Evolutionary conservation across 2,329 filamentous ascomycete species (phyloP).

Genomic region (Sporothrix protearum): DNA sequence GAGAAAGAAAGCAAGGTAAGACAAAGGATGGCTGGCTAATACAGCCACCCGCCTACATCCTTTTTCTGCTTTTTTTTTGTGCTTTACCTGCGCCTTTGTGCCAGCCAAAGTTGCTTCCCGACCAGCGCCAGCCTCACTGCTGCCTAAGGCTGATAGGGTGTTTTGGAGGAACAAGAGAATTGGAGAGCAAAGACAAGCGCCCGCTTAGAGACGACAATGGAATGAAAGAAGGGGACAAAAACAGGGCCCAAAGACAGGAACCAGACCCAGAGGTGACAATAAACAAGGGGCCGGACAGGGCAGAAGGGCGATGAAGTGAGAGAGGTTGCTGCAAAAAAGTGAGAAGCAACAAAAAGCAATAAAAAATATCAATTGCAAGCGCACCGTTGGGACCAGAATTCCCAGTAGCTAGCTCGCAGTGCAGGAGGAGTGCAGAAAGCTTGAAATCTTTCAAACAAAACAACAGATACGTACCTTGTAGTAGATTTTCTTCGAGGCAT

Average conservation of each 20-base stretch:
- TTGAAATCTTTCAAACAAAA: neutral
- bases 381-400: neutral
- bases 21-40: conserved; percentile 7
- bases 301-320: neutral
- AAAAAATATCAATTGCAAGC: neutral
- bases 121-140: neutral
- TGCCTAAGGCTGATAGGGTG: neutral
- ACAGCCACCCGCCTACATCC: neutral
- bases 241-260: neutral
- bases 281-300: neutral
- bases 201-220: neutral
- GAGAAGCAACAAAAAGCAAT: neutral
- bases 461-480: conserved; percentile 71
- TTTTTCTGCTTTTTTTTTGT: neutral
- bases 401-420: neutral
- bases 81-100: neutral
- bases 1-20: conserved; percentile 19
- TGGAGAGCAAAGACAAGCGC: neutral
- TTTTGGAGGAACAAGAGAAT: neutral
- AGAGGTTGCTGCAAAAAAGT: neutral
- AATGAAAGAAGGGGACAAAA: neutral
- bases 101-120: neutral
- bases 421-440: neutral
- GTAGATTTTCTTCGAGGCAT: conserved; percentile 67
- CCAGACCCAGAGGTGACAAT: neutral